Evolutionary conservation across 345 rosid species (phyloP), one percentile per base, ranked within the genome.

Genomic region (Citrus maxima): DNA sequence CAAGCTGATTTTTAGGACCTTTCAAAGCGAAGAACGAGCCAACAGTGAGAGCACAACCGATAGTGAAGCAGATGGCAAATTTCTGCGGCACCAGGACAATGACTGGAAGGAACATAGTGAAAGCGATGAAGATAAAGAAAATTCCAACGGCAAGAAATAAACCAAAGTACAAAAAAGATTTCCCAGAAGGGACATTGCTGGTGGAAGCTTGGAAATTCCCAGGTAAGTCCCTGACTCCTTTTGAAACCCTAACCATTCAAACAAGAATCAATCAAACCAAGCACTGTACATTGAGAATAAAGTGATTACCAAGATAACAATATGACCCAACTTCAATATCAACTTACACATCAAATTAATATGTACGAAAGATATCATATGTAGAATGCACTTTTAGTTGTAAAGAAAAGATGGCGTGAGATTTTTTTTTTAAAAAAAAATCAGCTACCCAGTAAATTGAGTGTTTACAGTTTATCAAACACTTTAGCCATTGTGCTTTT

Each of bases 41-140:
- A 63, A 90, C 80, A 51, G 85, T 91, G 22, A 88, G 87, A 25
- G 77, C 72, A 77, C 91, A 90, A 22, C 95, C 93, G 7, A 92
- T 73, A 3, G 93, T 87, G 73, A 92, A 90, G 84, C 95, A 88
- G 58, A 88, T 87, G 8, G 93, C 91, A 66, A 92, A 92, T 66
- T 90, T 92, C 88, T 92, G 91, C 25, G 95, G 93, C 84, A 90
- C 80, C 79, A 92, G n/a, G 42, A 92, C 92, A 75, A 92, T 88
- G 60, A 90, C 90, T 0, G 96, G 93, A 59, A 92, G 96, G 81
- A 92, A 92, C 88, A 92, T 88, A 75, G 92, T 86, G 67, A 90
- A 90, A 5, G 92, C 87, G 24, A 90, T 86, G 38, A 92, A 88
- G 61, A 90, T 38, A 54, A 90, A 88, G 85, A 90, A 92, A 68